phyloP scores from a whole-genome alignment of 768 basidiomycete species.

The Leccinum pellstonianum region DNA sequence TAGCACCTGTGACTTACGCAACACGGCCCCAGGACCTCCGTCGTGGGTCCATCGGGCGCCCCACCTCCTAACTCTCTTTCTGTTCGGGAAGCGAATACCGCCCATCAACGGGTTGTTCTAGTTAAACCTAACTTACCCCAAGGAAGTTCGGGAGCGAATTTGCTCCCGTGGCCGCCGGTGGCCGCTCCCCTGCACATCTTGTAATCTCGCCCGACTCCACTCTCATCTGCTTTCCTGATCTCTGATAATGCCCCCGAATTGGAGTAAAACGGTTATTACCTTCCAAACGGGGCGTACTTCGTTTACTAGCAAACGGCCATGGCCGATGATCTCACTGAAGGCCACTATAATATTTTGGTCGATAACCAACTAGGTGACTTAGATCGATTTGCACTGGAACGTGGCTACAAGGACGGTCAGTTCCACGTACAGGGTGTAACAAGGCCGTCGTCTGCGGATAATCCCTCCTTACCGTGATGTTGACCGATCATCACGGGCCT shows the following conservation, averaged over 20 bases:
- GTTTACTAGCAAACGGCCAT: not conserved
- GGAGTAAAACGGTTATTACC: not conserved
- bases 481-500: not conserved
- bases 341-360: not conserved
- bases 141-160: not conserved
- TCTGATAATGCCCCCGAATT: not conserved
- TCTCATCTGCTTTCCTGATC: not conserved
- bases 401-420: not conserved
- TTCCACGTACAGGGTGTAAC: not conserved
- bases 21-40: not conserved
- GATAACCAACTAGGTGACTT: not conserved
- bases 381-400: not conserved
- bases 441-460: not conserved
- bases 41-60: not conserved
- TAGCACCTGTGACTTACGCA: not conserved
- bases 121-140: no score
- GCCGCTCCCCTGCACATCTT: not conserved
- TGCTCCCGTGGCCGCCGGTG: not conserved
- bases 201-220: not conserved
- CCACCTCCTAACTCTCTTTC: not conserved
- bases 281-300: not conserved
- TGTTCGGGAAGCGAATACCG: not conserved
- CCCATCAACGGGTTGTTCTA: not conserved
- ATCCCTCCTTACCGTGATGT: not conserved
- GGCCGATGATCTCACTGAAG: not conserved